phyloP scores from a whole-genome alignment of 2,329 filamentous ascomycete genomes.

The Rhynchosporium graminicola region DNA sequence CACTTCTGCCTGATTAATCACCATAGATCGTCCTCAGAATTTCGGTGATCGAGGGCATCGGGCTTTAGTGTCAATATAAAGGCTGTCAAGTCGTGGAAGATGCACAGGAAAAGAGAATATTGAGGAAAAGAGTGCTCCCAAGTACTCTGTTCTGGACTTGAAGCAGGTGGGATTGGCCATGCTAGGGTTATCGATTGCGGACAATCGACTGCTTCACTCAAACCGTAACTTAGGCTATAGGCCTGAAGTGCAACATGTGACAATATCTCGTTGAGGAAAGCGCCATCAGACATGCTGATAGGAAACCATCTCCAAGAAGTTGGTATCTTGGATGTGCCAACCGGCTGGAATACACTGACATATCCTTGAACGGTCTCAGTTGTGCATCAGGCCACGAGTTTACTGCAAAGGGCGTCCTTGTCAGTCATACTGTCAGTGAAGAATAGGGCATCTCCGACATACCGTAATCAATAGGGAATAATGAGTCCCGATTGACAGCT shows the following conservation, averaged over 20 bases:
- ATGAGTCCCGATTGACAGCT: slow-evolving; percentile 3
- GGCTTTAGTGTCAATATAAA: slow-evolving; percentile 6
- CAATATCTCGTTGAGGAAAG: slow-evolving; percentile 16
- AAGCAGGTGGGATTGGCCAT: slow-evolving; percentile 11
- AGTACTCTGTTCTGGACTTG: neutral
- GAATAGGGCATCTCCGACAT: neutral
- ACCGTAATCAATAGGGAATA: slow-evolving; percentile 16
- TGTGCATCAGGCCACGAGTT: slow-evolving; percentile 2
- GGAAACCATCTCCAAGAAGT: slow-evolving; percentile 1
- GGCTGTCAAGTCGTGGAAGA: slow-evolving; percentile 11
- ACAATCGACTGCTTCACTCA: neutral
- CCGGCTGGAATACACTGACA: neutral
- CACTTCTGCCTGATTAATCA: neutral
- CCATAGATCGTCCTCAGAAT: too few species aligned
- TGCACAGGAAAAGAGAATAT: neutral
- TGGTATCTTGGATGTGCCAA: neutral
- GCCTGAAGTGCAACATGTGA: slow-evolving; percentile 11
- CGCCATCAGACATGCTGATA: slow-evolving; percentile 11
- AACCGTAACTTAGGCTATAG: neutral
- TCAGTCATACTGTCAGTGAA: neutral
- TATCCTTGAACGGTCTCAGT: slow-evolving; percentile 15
- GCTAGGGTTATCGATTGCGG: slow-evolving; percentile 15
- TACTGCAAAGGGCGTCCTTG: neutral
- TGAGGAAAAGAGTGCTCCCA: slow-evolving; percentile 1
- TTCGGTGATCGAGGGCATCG: neutral